phyloP scores from a whole-genome alignment of 768 basidiomycete species.

The Plicaturopsis crispa region DNA sequence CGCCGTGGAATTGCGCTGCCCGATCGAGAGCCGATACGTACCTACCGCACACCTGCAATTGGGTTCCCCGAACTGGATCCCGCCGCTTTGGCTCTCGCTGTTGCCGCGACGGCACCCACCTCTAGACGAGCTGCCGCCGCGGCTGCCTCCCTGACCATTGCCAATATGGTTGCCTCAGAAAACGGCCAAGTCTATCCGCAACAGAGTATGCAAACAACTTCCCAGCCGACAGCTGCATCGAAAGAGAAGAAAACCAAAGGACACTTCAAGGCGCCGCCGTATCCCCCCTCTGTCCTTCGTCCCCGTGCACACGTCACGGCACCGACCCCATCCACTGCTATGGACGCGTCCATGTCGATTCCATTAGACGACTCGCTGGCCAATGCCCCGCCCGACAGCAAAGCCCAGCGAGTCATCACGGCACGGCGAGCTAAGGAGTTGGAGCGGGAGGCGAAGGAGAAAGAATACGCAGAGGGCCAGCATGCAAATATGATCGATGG shows the following conservation, averaged over 20 bases:
- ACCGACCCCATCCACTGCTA: conserved; percentile 63
- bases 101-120: conserved; percentile 58
- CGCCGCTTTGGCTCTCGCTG: conserved; percentile 58
- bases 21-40: conserved; percentile 88
- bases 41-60: conserved; percentile 83
- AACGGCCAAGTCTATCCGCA: conserved; percentile 63
- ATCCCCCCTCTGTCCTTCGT: conserved; percentile 44
- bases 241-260: conserved; percentile 70
- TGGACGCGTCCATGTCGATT: conserved; percentile 52
- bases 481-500: conserved; percentile 78
- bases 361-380: conserved; percentile 38
- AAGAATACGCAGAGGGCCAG: conserved; percentile 76
- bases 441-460: conserved; percentile 78
- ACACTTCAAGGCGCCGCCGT: conserved; percentile 64
- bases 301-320: conserved; percentile 53
- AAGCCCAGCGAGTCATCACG: conserved; percentile 37
- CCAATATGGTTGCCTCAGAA: conserved; percentile 88
- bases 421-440: conserved; percentile 66
- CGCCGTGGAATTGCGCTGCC: conserved; percentile 77
- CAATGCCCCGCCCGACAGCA: conserved; percentile 23
- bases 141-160: conserved; percentile 77
- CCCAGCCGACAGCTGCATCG: conserved; percentile 27
- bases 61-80: conserved; percentile 78
- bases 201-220: conserved; percentile 19
- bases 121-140: conserved; percentile 82